phyloP scores from a whole-genome alignment of 2,329 filamentous ascomycete genomes.

The Sclerotinia glacialis region DNA sequence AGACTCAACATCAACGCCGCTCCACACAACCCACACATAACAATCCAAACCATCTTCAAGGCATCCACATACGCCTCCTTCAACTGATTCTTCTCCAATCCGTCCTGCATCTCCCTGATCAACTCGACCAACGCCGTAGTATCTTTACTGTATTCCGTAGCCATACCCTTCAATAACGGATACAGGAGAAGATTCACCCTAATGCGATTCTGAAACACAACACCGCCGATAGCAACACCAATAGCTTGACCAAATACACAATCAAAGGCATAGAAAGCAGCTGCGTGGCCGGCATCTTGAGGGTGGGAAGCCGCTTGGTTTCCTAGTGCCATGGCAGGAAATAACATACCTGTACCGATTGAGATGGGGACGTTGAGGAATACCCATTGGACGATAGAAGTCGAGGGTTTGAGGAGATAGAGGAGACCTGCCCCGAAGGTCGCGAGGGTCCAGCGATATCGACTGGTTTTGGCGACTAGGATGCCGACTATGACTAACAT shows the following conservation, averaged over 20 bases:
- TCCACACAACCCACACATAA: constrained; percentile 52
- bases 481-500: constrained; percentile 56
- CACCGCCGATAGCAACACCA: constrained; percentile 64
- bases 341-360: constrained; percentile 61
- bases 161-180: constrained; percentile 31
- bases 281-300: constrained; percentile 57
- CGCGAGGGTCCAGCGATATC: constrained; percentile 60
- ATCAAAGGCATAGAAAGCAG: constrained; percentile 66
- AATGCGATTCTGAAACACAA: constrained; percentile 64
- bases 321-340: constrained; percentile 60
- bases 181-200: constrained; percentile 33
- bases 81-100: constrained; percentile 45
- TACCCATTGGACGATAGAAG: constrained; percentile 54
- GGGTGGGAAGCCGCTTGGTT: constrained; percentile 60
- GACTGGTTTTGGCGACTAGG: constrained; percentile 53
- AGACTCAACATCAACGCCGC: constrained; percentile 49
- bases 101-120: constrained; percentile 34
- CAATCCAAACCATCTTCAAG: constrained; percentile 54
- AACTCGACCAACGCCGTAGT: constrained; percentile 35
- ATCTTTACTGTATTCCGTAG: constrained; percentile 35
- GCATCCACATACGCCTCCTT: constrained; percentile 54
- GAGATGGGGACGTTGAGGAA: constrained; percentile 60
- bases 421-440: constrained; percentile 58
- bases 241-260: constrained; percentile 62
- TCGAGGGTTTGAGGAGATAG: constrained; percentile 49